Evolutionary conservation across 2,329 filamentous ascomycete species (phyloP).

Genomic region (Colletotrichum cereale): DNA sequence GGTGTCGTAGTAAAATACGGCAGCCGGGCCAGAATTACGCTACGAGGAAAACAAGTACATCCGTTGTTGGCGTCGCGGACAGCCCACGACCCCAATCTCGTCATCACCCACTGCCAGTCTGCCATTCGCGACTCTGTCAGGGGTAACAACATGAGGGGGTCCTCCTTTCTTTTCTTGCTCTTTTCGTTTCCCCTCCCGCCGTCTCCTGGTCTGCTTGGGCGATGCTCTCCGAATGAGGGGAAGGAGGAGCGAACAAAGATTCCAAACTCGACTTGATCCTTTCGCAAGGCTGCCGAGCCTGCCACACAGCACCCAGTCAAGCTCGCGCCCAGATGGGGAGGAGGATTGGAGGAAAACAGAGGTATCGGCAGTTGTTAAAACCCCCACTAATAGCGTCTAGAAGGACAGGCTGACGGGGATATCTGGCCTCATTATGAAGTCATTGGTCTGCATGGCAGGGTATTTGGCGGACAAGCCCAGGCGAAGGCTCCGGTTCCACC

Average conservation of each 20-base stretch:
- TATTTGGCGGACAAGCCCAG: constrained; percentile 10
- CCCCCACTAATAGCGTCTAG: constrained; percentile 14
- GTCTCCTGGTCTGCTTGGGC: not conserved
- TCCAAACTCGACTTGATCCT: constrained; percentile 3
- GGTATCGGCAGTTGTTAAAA: constrained; percentile 11
- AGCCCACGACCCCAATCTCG: constrained; percentile 6
- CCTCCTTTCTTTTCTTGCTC: not conserved
- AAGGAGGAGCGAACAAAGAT: not conserved
- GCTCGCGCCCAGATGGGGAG: constrained; percentile 17
- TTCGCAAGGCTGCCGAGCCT: constrained; percentile 14
- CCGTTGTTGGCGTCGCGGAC: constrained; percentile 3
- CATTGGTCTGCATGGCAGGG: constrained; percentile 17
- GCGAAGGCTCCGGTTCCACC: constrained; percentile 7
- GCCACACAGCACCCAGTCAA: constrained; percentile 5
- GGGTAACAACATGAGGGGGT: not conserved
- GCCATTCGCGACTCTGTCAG: not conserved
- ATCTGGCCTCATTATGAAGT: constrained; percentile 40
- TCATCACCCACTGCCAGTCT: not conserved
- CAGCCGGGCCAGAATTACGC: not conserved
- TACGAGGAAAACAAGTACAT: not conserved
- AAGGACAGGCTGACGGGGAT: constrained; percentile 25
- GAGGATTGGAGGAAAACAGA: constrained; percentile 3
- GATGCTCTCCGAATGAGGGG: not conserved
- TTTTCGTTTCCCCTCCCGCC: not conserved
- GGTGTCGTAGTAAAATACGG: constrained; percentile 11